Conservation (phyloP, 2,329 filamentous ascomycete genomes). For the Colletotrichum brevisporum region DNA sequence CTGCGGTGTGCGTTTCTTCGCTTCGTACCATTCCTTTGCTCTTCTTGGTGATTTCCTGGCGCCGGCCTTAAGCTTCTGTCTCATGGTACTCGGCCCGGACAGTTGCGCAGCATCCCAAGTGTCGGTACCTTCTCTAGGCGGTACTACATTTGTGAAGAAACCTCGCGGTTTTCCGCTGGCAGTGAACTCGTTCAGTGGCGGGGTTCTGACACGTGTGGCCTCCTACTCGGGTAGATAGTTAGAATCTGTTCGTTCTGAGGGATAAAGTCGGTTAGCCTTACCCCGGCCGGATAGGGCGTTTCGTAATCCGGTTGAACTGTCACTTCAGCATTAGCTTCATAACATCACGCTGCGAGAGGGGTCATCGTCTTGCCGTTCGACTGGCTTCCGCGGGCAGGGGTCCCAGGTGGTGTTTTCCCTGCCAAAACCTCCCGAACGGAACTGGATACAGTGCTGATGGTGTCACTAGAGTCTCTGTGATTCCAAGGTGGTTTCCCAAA, state of each 20-base stretch:
- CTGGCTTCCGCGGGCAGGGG: constrained; percentile 43
- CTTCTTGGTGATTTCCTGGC: constrained; percentile 44
- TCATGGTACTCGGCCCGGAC: neutral
- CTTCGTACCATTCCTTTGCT: constrained; percentile 55
- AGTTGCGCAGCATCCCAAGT: constrained; percentile 29
- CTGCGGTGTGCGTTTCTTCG: constrained; percentile 44
- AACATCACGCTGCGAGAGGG: neutral
- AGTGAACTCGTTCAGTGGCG: constrained; percentile 57
- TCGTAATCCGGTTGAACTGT: constrained; percentile 39
- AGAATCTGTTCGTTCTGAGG: constrained; percentile 1
- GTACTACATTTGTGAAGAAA: constrained; percentile 60
- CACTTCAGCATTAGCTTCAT: constrained; percentile 4
- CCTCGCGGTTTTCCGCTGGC: constrained; percentile 54
- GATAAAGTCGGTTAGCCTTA: constrained; percentile 40
- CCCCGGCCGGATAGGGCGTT: constrained; percentile 53
- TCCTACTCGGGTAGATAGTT: constrained; percentile 53
- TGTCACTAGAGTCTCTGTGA: constrained; percentile 55
- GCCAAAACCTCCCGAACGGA: constrained; percentile 57
- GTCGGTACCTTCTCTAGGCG: constrained; percentile 44
- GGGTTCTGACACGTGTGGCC: constrained; percentile 63
- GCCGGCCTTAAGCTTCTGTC: constrained; percentile 38
- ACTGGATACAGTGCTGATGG: constrained; percentile 56
- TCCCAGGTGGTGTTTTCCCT: constrained; percentile 52
- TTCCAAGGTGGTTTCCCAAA: constrained; percentile 54
- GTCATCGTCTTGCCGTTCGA: neutral